Conservation (phyloP, 768 basidiomycete species). For the Rhizopogon vinicolor region DNA sequence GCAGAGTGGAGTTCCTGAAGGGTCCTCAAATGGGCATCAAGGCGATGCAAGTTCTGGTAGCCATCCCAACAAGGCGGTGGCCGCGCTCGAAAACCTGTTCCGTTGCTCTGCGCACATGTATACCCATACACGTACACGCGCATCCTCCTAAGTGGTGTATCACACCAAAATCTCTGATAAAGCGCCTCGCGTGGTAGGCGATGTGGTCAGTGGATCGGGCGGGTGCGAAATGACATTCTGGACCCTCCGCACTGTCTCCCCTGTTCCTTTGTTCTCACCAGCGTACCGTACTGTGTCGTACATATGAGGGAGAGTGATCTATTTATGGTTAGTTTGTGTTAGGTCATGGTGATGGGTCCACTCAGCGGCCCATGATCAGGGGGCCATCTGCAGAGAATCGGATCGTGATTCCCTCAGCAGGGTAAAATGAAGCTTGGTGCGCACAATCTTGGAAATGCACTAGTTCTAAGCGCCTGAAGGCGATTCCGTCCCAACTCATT, state of each 20-base stretch:
- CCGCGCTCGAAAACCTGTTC: conserved; percentile 1
- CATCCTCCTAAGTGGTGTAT: background rate
- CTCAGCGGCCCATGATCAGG: background rate
- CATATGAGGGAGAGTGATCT: background rate
- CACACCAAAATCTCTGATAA: background rate
- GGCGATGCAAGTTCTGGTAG: conserved; percentile 28
- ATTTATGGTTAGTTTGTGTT: conserved; percentile 3
- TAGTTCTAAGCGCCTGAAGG: background rate
- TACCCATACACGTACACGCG: background rate
- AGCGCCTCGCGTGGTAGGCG: background rate
- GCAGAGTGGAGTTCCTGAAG: background rate
- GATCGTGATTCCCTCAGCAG: background rate
- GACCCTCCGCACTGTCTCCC: conserved; percentile 3
- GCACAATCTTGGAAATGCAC: background rate
- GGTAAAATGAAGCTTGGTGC: background rate
- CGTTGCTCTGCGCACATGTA: background rate
- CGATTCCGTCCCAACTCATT: background rate
- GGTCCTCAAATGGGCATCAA: conserved; percentile 24
- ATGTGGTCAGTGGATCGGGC: background rate
- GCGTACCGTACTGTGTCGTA: conserved; percentile 2
- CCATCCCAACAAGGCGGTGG: conserved; percentile 21
- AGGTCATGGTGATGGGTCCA: conserved; percentile 3
- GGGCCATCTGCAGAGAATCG: background rate
- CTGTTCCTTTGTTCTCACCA: conserved; percentile 2
- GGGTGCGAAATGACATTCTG: background rate